Evolutionary conservation across 78 protist genomes (phyloP), one percentile per base, ranked within the genome.

Genomic region (Polysphondylium violaceum): DNA sequence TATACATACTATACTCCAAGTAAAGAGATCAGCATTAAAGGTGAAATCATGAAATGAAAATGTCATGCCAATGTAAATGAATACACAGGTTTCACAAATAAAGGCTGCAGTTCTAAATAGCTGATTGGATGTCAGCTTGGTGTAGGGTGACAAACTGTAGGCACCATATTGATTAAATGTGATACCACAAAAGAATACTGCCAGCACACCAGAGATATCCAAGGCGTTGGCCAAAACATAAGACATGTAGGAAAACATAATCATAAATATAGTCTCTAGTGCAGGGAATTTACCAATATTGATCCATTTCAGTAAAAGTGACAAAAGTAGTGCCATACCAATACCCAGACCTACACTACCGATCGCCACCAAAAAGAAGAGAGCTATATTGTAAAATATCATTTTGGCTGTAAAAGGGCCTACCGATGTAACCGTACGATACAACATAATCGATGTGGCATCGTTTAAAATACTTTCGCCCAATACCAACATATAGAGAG

Each of bases 401-500:
- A 25, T 8, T 4, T 43, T 59, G 1, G 77, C 23, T 44, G 53
- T 27, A 53, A 87, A 87, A n/a, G n/a, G n/a, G n/a, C n/a, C n/a
- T n/a, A n/a, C n/a, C 8, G 5, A 29, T 8, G n/a, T 61, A 1
- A 65, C 95, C 1, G 93, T n/a, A 33, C 88, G 1, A 86, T 81
- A 95, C 16, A 98, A 87, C 61, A 94, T 95, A 51, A 98, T 95
- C 31, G 97, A 59, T 19, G 97, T 96, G 12, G 98, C 99, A 55
- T 98, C 99, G 83, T 98, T 98, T 44, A 98, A 50, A 12, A 96
- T 96, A 71, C 94, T 76, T 74, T 98, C 99, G 16, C 99, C 99
- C 69, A 96, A 95, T 27, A 98, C 96, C 29, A 96, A 85, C 63
- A 72, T 88, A 73, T 94, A 73, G 36, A 98, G 76, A 43, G 81